A percentile compares a stretch with the other conserved stretches of the same genome.
Evolutionary conservation across 192 early-diverging fungal genomes (phyloP).

Genomic region (Irineochytrium annulatum): DNA sequence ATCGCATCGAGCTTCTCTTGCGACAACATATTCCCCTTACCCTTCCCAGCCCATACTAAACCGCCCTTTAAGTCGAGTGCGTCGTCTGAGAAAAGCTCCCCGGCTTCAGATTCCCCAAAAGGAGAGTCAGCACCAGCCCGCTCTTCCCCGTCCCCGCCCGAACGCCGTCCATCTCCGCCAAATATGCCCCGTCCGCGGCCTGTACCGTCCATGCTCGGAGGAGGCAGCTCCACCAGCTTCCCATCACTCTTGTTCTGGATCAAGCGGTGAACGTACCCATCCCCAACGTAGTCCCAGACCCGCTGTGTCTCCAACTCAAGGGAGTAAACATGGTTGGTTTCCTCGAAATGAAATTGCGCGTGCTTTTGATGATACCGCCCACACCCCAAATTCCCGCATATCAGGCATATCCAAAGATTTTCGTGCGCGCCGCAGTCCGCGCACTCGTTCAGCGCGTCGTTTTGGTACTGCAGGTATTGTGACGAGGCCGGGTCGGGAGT

Average conservation of each 20-base stretch:
- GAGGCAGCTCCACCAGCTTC: constrained; percentile 80
- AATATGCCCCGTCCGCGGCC: not conserved
- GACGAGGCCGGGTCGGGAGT: not conserved
- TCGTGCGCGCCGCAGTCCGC: constrained; percentile 67
- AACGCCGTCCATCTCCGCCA: constrained; percentile 6
- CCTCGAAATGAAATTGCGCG: constrained; percentile 81
- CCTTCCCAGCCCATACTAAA: no score
- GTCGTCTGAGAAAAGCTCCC: not conserved
- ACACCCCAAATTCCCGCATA: constrained; percentile 95
- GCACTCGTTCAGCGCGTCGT: constrained; percentile 58
- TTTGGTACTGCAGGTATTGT: constrained; percentile 6
- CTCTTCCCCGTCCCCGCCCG: not conserved
- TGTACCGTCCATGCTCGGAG: constrained; percentile 29
- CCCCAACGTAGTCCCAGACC: constrained; percentile 98
- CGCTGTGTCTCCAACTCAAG: constrained; percentile 92
- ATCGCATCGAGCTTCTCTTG: constrained; percentile 74
- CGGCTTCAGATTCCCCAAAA: not conserved
- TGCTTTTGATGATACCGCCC: constrained; percentile 89
- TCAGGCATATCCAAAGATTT: constrained; percentile 94
- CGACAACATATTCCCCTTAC: constrained; percentile 16
- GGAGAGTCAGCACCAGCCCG: not conserved
- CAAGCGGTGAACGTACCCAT: constrained; percentile 93
- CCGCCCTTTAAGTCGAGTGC: not conserved
- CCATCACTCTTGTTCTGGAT: constrained; percentile 89
- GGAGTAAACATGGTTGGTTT: constrained; percentile 81